Conservation (phyloP, 768 basidiomycete genomes). For the Lactifluus pinguis region DNA sequence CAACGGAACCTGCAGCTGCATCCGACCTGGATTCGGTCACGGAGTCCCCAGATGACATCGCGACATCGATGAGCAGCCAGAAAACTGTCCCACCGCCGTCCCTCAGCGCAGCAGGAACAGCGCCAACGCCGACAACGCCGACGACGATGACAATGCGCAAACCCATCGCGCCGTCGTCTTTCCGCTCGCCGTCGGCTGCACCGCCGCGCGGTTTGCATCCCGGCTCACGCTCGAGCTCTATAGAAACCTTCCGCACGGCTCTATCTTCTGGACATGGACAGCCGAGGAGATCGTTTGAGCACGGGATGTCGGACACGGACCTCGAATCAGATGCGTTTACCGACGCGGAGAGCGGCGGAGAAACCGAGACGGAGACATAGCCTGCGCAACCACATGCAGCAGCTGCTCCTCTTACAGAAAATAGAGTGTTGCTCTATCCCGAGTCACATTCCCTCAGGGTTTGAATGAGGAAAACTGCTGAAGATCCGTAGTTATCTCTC, state of each 20-base stretch:
- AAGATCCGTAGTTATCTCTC: neutral
- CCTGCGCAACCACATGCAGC: neutral
- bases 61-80: neutral
- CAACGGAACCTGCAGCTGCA: neutral
- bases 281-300: neutral
- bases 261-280: neutral
- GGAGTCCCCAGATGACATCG: neutral
- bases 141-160: neutral
- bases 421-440: neutral
- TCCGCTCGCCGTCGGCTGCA: conserved; percentile 13
- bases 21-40: neutral
- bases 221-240: conserved; percentile 16
- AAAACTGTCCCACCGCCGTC: neutral
- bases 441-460: neutral
- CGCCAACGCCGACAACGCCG: too few relatives aligned
- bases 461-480: neutral
- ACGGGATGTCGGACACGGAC: conserved; percentile 4
- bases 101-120: neutral
- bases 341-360: conserved; percentile 4
- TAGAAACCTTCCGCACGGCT: conserved; percentile 12
- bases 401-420: too few relatives aligned
- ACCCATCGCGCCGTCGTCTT: conserved; percentile 9
- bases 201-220: neutral
- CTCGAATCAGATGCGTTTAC: conserved; percentile 1
- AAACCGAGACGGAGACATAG: neutral